Base-by-base conservation (phyloP, 2,329 filamentous ascomycete species). In the Monosporascus sp. region DNA sequence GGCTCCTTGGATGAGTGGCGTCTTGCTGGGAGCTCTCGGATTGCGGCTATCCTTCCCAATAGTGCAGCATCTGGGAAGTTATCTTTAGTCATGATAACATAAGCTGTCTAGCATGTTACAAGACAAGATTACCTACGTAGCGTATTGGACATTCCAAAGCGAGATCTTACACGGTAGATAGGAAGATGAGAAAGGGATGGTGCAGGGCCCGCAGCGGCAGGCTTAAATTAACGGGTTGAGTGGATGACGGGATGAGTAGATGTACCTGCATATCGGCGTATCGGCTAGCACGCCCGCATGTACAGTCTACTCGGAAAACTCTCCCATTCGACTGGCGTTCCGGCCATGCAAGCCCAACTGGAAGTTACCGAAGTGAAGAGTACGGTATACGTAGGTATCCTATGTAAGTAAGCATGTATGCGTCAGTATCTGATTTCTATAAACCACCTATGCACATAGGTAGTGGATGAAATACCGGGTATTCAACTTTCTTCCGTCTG, bases 211-310 rank as follows among this genome's bases (percentile, higher is more conserved):
- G 43, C 43, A 25, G 24, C 43, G 43, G 43, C 43, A 24, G 43
- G 24, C 43, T 46, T 25, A 46, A 31, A 46, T 46, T 46, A 46
- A 46, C 43, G 43, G 43, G 24, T 22, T 3, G 43, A 17, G 43
- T 14, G 38, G 35, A 38, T 49, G 47, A 48, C 39, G 27, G 31
- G 9, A 50, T 53, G 56, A 59, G 58, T 60, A 61, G 58, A 61
- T 59, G 62, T 67, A 67, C 62, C 65, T 67, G 65, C 65, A 67
- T 66, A 60, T 60, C 65, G 63, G 65, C 62, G 65, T 62, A 60
- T 66, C 65, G 63, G 63, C 60, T 65, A 54, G 54, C 58, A 48
- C 57, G 62, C 66, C 63, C 63, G 62, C 54, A 58, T 58, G 57
- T 60, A 58, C 53, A 57, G 51, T 39, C 18, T 56, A 55, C 24